These are phyloP conservation scores for Cryptosporidium canis DNA, from an alignment of 169 alveolate genomes.

Conservation along the genomic window DNA sequence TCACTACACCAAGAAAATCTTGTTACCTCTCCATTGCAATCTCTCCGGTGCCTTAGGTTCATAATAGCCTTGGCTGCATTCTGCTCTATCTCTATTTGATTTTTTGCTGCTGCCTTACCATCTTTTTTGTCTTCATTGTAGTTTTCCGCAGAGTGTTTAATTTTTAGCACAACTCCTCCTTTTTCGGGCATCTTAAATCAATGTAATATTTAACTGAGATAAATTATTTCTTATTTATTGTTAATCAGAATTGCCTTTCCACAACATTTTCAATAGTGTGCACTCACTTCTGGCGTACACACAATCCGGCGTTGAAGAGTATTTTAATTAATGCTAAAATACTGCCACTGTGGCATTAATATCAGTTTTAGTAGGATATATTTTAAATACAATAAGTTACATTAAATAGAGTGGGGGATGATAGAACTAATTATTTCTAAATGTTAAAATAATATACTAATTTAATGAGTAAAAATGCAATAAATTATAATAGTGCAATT, in stretches of 20 bases:
- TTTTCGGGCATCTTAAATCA: conserved; percentile 29
- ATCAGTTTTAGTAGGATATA: no score
- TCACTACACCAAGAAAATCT: conserved; percentile 68
- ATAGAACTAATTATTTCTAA: conserved; percentile 15
- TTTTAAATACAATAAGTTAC: neutral
- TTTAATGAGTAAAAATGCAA: conserved; percentile 9
- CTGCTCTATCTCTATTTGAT: conserved; percentile 37
- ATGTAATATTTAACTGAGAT: neutral
- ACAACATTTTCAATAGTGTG: neutral
- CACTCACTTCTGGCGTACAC: neutral
- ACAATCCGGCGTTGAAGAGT: no score
- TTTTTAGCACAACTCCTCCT: conserved; percentile 46
- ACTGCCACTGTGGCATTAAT: no score
- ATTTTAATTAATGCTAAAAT: no score
- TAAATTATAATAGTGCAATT: conserved; percentile 10
- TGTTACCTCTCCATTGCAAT: conserved; percentile 61
- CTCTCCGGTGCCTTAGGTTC: conserved; percentile 42
- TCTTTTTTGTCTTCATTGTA: conserved; percentile 50
- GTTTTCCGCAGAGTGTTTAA: conserved; percentile 56
- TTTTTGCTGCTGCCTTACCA: conserved; percentile 27
- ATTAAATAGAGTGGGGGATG: neutral
- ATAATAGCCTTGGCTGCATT: conserved; percentile 59
- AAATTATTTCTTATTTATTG: neutral
- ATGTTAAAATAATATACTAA: neutral
- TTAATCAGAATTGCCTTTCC: neutral